Percentiles rank a stretch among this genome's conserved stretches.
These are phyloP conservation scores for Skeletonema potamos DNA, from an alignment of 108 stramenopile genomes.

Conservation along the genomic window DNA sequence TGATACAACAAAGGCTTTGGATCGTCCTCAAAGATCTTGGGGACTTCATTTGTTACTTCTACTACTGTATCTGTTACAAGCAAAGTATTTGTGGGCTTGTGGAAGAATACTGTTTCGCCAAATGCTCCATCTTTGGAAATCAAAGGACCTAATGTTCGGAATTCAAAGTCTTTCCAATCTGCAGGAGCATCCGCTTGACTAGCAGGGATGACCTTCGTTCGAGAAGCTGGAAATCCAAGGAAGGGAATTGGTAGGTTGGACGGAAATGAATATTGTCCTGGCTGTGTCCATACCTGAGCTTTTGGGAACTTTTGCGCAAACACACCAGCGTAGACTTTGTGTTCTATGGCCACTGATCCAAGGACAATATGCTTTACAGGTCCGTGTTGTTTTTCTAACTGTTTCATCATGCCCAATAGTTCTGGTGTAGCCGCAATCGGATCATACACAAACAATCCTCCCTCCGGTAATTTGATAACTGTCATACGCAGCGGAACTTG, in stretches of 20 bases:
- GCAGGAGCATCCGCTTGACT: slow-evolving; percentile 58
- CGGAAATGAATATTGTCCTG: slow-evolving; percentile 90
- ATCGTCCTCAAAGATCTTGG: slow-evolving; percentile 81
- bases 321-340: slow-evolving; percentile 92
- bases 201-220: slow-evolving; percentile 61
- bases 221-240: slow-evolving; percentile 76
- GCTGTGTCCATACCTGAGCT: slow-evolving; percentile 81
- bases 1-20: slow-evolving; percentile 89
- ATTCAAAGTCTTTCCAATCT: slow-evolving; percentile 81
- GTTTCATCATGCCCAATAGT: slow-evolving; percentile 53
- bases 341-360: slow-evolving; percentile 90
- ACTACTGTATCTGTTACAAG: slow-evolving; percentile 89
- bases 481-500: slow-evolving; percentile 92
- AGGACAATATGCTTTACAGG: slow-evolving; percentile 88
- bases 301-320: slow-evolving; percentile 86
- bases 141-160: slow-evolving; percentile 80
- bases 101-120: slow-evolving; percentile 92
- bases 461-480: slow-evolving; percentile 68
- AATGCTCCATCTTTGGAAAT: slow-evolving; percentile 90
- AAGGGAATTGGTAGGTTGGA: slow-evolving; percentile 65
- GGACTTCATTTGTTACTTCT: slow-evolving; percentile 85
- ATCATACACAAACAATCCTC: slow-evolving; percentile 89
- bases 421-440: slow-evolving; percentile 92
- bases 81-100: slow-evolving; percentile 81
- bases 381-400: slow-evolving; percentile 70